Evolutionary conservation across 768 basidiomycete species (phyloP).

Genomic region (Tulasnella sp.): DNA sequence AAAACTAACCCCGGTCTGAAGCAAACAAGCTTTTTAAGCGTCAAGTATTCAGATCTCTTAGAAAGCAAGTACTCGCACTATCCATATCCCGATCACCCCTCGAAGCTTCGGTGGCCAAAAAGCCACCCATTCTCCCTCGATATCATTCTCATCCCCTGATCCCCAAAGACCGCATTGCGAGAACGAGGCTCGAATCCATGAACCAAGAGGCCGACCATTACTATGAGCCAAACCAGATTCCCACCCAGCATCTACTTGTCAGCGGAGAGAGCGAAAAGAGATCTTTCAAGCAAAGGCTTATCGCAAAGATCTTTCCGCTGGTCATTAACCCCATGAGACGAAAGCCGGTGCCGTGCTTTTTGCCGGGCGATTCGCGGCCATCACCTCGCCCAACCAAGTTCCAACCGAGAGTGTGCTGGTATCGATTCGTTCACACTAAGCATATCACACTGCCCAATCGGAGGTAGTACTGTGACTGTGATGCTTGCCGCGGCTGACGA

Average conservation of each 20-base stretch:
- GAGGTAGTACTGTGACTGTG: not conserved
- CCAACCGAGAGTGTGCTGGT: constrained; percentile 60
- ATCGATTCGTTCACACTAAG: constrained; percentile 60
- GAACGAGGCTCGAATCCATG: not conserved
- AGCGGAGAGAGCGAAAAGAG: constrained; percentile 60
- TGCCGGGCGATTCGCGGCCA: constrained; percentile 50
- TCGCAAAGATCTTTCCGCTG: not conserved
- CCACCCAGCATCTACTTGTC: constrained; percentile 55
- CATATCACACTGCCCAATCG: constrained; percentile 55
- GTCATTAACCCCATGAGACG: constrained; percentile 52
- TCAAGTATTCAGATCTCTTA: no score
- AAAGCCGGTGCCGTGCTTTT: constrained; percentile 64
- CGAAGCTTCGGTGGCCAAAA: no score
- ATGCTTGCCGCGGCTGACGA: not conserved
- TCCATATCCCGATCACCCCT: no score
- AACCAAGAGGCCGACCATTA: constrained; percentile 39
- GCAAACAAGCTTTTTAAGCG: no score
- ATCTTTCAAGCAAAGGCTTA: constrained; percentile 45
- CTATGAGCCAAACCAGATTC: constrained; percentile 59
- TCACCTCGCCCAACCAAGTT: constrained; percentile 64
- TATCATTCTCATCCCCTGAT: no score
- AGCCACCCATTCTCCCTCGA: no score
- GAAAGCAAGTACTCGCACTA: no score
- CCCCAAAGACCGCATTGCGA: no score
- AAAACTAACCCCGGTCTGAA: no score